These are phyloP conservation scores for Zymoseptoria passerinii DNA, from an alignment of 2,329 filamentous ascomycete genomes.

Conservation along the genomic window DNA sequence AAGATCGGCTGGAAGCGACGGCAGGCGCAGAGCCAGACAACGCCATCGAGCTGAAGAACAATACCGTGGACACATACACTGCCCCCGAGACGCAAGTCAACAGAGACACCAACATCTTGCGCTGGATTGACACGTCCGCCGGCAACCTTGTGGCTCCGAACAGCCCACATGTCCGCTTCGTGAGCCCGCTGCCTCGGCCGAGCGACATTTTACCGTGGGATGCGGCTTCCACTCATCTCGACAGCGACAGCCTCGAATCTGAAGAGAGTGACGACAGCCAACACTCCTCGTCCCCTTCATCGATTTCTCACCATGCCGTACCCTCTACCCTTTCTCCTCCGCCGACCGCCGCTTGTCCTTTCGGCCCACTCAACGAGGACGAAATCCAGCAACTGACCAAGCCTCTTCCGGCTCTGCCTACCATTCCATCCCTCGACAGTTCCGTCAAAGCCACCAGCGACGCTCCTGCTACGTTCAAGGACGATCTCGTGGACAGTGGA, in stretches of 20 bases:
- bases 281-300: neutral
- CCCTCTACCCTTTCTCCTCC: neutral
- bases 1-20: neutral
- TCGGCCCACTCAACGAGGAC: neutral
- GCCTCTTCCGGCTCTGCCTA: neutral
- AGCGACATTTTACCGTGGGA: neutral
- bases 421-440: neutral
- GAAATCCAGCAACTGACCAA: neutral
- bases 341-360: neutral
- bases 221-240: neutral
- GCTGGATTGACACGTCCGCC: neutral
- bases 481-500: too few species aligned
- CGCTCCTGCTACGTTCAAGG: too few species aligned
- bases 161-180: neutral
- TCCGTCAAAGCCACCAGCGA: neutral
- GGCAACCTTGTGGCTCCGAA: too few species aligned
- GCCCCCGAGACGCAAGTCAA: neutral
- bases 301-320: neutral
- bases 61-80: neutral
- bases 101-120: neutral
- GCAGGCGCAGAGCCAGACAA: neutral
- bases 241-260: neutral
- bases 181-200: neutral
- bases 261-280: too few species aligned
- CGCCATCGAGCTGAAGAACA: neutral